phyloP scores from a whole-genome alignment of 225 moss, liverwort and hornwort genomes.

The Sphagnum tenellum region DNA sequence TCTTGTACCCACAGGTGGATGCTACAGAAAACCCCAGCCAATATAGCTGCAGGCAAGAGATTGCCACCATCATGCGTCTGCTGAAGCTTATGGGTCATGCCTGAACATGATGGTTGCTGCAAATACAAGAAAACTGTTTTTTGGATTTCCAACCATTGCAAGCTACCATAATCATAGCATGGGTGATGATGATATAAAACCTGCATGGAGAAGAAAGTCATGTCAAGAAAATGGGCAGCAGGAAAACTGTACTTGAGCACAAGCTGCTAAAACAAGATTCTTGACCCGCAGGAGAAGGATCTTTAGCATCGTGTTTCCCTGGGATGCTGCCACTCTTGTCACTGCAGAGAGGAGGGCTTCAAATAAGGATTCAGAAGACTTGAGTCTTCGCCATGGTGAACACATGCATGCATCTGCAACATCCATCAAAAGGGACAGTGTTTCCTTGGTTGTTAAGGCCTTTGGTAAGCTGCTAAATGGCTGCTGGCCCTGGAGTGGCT shows the following conservation, averaged over 20 bases:
- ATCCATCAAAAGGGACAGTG: conserved; percentile 59
- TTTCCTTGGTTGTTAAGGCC: conserved; percentile 40
- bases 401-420: conserved; percentile 58
- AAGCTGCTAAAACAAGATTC: conserved; percentile 52
- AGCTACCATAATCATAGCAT: background rate
- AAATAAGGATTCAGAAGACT: conserved; percentile 49
- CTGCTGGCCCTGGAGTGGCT: conserved; percentile 13
- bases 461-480: conserved; percentile 27
- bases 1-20: too few species aligned
- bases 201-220: too few species aligned
- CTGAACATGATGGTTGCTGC: background rate
- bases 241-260: conserved; percentile 49
- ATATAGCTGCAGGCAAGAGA: background rate
- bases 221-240: background rate
- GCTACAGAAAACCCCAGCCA: background rate
- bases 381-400: conserved; percentile 70
- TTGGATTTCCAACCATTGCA: too few species aligned
- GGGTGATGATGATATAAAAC: too few species aligned
- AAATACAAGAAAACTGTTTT: background rate
- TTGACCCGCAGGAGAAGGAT: conserved; percentile 58
- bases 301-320: conserved; percentile 52
- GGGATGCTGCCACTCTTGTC: conserved; percentile 49
- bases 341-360: conserved; percentile 49
- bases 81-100: background rate
- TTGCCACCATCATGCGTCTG: background rate